These are phyloP conservation scores for Bipolaris victoriae DNA, from an alignment of 2,329 filamentous ascomycete genomes.

Conservation along the genomic window DNA sequence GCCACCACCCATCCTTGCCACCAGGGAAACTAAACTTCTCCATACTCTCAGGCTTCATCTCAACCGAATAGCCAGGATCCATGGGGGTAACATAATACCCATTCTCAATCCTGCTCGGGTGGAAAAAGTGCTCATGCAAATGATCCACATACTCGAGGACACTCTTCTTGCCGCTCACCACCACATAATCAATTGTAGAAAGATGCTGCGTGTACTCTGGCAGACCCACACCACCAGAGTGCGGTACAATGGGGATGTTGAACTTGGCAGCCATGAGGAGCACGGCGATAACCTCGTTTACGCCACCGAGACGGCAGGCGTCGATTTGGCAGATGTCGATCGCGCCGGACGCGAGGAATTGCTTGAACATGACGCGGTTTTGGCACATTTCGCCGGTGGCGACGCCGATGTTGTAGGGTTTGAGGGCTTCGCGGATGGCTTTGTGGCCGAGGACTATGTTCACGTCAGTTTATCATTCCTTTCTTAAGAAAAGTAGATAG, in stretches of 20 bases:
- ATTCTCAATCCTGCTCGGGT: conserved; percentile 79
- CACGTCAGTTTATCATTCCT: background rate
- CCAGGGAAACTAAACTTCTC: conserved; percentile 78
- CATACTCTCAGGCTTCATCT: conserved; percentile 93
- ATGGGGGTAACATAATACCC: conserved; percentile 87
- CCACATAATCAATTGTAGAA: conserved; percentile 90
- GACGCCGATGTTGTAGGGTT: conserved; percentile 76
- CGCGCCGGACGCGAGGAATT: conserved; percentile 78
- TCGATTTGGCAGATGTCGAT: conserved; percentile 91
- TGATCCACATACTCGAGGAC: conserved; percentile 93
- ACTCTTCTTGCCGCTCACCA: conserved; percentile 78
- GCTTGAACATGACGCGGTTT: conserved; percentile 93
- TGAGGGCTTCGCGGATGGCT: conserved; percentile 79
- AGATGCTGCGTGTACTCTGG: conserved; percentile 95
- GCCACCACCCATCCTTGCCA: conserved; percentile 83
- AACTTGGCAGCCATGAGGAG: conserved; percentile 83
- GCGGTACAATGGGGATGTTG: conserved; percentile 81
- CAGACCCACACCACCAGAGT: conserved; percentile 86
- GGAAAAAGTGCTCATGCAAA: conserved; percentile 88
- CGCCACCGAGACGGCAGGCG: conserved; percentile 85
- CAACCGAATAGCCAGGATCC: conserved; percentile 85
- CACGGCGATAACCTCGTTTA: conserved; percentile 92
- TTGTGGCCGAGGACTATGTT: conserved; percentile 77
- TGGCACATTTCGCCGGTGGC: conserved; percentile 96
- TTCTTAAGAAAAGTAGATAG: background rate